Evolutionary conservation across 2,329 filamentous ascomycete species (phyloP), one percentile per base, ranked within the genome.

Genomic region (Sclerotinia sclerotiorum): DNA sequence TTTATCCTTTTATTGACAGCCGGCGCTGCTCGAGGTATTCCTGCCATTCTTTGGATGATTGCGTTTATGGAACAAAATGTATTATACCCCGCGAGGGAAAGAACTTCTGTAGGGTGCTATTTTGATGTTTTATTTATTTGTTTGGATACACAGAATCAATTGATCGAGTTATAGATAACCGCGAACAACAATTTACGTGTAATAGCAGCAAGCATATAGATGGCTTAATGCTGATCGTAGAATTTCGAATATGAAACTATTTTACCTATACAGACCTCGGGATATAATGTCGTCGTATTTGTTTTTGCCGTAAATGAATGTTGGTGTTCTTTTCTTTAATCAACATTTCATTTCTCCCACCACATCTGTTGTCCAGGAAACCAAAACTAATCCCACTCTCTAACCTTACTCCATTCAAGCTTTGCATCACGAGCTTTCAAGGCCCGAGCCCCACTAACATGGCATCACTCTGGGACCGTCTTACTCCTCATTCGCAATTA

Each of bases 11-110:
- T 78, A 62, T 83, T 82, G 76, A 80, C 79, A 69, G 81, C 79
- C 70, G 78, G 73, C 70, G 79, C 79, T 78, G 84, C 81, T 77
- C 85, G 81, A 72, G 82, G 81, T 70, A 84, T 79, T 77, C 83
- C 84, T 77, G 83, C 83, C 86, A 88, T 88, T 17, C 48, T 19
- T 61, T 63, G 60, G 55, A 70, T 70, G 72, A 71, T 70, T 52
- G 66, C 29, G 6, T 42, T 42, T 24, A 51, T 27, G 1, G 46
- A 27, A 27, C 13, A 19, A 27, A 21, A 5, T 13, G 11, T 35
- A 19, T 65, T 58, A 11, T 44, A 17, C 15, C 29, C 39, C 19
- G 29, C 8, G 60, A 61, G 17, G 29, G 55, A 49, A 61, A 42
- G 62, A 55, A 54, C 32, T 27, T 35, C 46, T 46, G 42, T 27